phyloP scores from a whole-genome alignment of 108 stramenopile species.

The Nitzschia palea region DNA sequence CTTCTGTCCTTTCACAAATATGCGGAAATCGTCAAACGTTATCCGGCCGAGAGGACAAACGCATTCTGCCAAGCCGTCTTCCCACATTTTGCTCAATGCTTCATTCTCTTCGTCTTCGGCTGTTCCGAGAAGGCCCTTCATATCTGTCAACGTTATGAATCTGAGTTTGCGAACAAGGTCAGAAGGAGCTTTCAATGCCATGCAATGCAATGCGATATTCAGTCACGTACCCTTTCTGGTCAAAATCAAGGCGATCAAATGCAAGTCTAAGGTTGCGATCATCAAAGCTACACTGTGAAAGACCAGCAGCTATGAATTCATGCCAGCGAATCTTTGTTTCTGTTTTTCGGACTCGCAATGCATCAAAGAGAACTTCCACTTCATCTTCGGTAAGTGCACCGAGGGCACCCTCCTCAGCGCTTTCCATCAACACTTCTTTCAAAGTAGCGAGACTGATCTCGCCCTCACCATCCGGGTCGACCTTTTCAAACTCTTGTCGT shows the following conservation, averaged over 20 bases:
- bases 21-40: slow-evolving; percentile 63
- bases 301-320: slow-evolving; percentile 85
- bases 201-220: no score
- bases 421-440: slow-evolving; percentile 60
- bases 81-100: slow-evolving; percentile 36
- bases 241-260: slow-evolving; percentile 80
- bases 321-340: slow-evolving; percentile 82
- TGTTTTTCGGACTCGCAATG: slow-evolving; percentile 54
- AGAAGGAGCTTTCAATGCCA: no score
- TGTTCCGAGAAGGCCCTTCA: slow-evolving; percentile 71
- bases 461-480: slow-evolving; percentile 76
- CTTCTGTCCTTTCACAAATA: slow-evolving; percentile 61
- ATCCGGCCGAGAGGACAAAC: slow-evolving; percentile 23
- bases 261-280: slow-evolving; percentile 80
- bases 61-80: slow-evolving; percentile 21
- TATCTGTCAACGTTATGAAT: slow-evolving; percentile 77
- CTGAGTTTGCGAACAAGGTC: slow-evolving; percentile 8
- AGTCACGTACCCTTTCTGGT: slow-evolving; percentile 58
- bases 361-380: slow-evolving; percentile 74
- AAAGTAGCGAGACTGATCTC: slow-evolving; percentile 67
- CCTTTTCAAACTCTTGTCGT: slow-evolving; percentile 75
- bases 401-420: slow-evolving; percentile 59
- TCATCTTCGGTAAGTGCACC: slow-evolving; percentile 74
- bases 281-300: slow-evolving; percentile 76
- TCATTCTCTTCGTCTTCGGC: slow-evolving; percentile 52